These are phyloP conservation scores for Diaporthe sp. DNA, from an alignment of 2,329 filamentous ascomycete species.

Conservation along the genomic window DNA sequence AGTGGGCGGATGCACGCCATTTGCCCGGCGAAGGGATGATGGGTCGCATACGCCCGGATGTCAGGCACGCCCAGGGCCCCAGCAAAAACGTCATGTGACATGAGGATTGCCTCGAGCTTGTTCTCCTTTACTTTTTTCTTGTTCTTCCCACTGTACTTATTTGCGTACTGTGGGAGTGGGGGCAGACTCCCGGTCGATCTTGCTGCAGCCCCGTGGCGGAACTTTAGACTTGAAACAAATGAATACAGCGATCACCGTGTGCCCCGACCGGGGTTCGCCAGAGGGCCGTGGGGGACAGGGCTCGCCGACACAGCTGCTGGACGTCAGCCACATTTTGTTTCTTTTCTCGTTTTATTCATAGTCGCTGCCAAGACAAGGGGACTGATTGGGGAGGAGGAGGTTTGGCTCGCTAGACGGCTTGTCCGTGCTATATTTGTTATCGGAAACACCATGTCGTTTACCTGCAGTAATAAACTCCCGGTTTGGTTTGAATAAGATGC, in stretches of 20 bases:
- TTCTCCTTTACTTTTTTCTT: background rate
- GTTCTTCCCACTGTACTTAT: background rate
- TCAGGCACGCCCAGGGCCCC: constrained; percentile 15
- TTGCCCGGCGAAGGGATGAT: constrained; percentile 3
- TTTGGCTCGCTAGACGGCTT: constrained; percentile 15
- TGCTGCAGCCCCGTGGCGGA: constrained; percentile 28
- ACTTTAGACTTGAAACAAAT: constrained; percentile 39
- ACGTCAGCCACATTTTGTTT: constrained; percentile 19
- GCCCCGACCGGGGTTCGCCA: constrained; percentile 7
- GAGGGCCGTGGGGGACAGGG: background rate
- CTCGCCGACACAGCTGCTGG: constrained; percentile 24
- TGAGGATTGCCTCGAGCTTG: constrained; percentile 19
- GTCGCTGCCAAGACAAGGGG: constrained; percentile 3
- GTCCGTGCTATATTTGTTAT: constrained; percentile 20
- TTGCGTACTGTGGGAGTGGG: constrained; percentile 25
- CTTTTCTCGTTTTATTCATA: constrained; percentile 17
- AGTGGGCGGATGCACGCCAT: constrained; percentile 30
- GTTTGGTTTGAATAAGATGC: background rate
- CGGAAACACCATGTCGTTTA: constrained; percentile 17
- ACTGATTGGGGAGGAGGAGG: background rate
- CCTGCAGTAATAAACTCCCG: constrained; percentile 2
- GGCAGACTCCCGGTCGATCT: constrained; percentile 27
- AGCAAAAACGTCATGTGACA: constrained; percentile 22
- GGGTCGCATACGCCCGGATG: constrained; percentile 19
- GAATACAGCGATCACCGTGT: constrained; percentile 35